Conservation (phyloP, 805 yeast genomes). For the Wickerhamiella sergipiensis region DNA sequence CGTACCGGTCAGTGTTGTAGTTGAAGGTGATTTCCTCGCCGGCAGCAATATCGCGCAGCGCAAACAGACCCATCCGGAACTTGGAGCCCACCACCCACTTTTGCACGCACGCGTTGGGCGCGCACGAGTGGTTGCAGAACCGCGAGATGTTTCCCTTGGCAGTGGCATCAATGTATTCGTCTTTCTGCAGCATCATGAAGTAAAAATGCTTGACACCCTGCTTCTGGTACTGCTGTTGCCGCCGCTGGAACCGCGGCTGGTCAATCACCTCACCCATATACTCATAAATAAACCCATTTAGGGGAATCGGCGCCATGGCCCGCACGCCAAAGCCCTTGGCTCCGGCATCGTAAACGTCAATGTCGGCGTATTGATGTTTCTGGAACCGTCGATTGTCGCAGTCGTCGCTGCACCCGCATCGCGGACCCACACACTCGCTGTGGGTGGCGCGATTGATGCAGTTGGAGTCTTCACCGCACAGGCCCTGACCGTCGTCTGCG, state of each 20-base stretch:
- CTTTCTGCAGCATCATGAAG: constrained; percentile 89
- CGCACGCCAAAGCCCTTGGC: constrained; percentile 83
- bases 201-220: constrained; percentile 64
- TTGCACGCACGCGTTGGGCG: constrained; percentile 88
- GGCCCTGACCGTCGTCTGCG: constrained; percentile 31
- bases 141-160: constrained; percentile 77
- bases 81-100: constrained; percentile 94
- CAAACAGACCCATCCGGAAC: constrained; percentile 87
- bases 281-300: constrained; percentile 70
- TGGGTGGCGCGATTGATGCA: constrained; percentile 88
- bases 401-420: constrained; percentile 57
- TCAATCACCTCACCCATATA: constrained; percentile 90
- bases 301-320: constrained; percentile 44
- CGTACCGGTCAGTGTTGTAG: constrained; percentile 91
- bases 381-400: constrained; percentile 90
- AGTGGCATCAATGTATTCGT: constrained; percentile 92
- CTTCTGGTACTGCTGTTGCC: constrained; percentile 57
- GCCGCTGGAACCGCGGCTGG: constrained; percentile 54
- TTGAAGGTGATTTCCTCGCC: constrained; percentile 92
- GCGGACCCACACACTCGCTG: constrained; percentile 71
- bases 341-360: constrained; percentile 75
- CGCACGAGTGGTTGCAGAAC: constrained; percentile 89
- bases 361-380: constrained; percentile 50
- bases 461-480: constrained; percentile 76
- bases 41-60: constrained; percentile 50